Base-by-base conservation (phyloP, 257 asterid species). In the Petunia axillaris region DNA sequence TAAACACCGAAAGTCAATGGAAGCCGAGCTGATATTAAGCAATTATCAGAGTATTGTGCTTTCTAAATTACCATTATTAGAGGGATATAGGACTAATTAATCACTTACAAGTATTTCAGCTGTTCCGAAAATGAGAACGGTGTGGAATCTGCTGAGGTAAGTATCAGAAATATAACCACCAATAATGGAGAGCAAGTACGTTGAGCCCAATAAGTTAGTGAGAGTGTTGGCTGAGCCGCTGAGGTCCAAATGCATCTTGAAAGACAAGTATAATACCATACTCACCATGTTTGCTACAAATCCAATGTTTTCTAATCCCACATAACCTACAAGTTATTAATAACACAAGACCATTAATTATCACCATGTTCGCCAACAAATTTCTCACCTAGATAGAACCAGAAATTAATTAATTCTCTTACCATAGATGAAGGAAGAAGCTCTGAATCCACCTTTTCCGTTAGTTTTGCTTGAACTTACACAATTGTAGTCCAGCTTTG, bases 391-490 rank as follows among this genome's bases (percentile, higher is more conserved):
- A 14, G 0, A 40, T 43, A 63, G n/a, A 2, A 16, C 5, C 8
- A 14, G 54, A 36, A 48, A 38, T 15, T 38, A 50, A 62, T 13
- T 40, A 39, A 6, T 4, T 73, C 15, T 11, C 78, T 82, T 77
- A 94, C 98, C 97, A 46, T 87, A 94, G n/a, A 94, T 75, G 86
- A 94, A 94, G 14, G 88, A 81, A 64, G 95, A 82, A 37, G 97
- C 97, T 80, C 41, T 85, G 82, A 90, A 91, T 63, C 97, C 98
- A 5, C 98, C 98, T 83, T 84, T 94, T 63, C 85, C 81, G n/a
- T 80, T 85, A 75, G 55, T 80, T 37, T 78, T 58, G 36, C 84
- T 71, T 40, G 85, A 62, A 79, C 53, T 81, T 58, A 76, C 67
- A 58, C 64, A 57, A 67, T 80, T 40, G 82, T 81, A 63, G 48